phyloP scores from a whole-genome alignment of 169 alveolate genomes.

The Cryptosporidium meleagridis region DNA sequence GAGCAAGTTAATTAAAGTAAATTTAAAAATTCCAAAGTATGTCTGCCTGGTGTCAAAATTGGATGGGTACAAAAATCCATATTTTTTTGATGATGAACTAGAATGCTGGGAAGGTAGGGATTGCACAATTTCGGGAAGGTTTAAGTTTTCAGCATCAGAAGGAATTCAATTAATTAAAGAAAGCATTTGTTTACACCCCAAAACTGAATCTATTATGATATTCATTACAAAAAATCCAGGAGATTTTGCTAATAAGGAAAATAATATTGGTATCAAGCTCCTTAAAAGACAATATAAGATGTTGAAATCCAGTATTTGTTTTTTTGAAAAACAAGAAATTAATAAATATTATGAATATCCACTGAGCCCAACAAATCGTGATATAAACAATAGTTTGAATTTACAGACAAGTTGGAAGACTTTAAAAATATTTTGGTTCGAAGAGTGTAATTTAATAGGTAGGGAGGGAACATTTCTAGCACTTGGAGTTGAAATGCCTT shows the following conservation, averaged over 20 bases:
- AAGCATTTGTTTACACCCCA: conserved; percentile 25
- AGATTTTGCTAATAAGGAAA: background rate
- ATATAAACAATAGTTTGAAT: background rate
- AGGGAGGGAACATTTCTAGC: conserved; percentile 23
- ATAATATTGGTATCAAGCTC: conserved; percentile 18
- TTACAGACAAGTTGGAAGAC: conserved; percentile 7
- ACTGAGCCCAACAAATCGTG: background rate
- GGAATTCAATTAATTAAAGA: conserved; percentile 56
- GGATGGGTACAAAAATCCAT: conserved; percentile 36
- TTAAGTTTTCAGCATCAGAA: conserved; percentile 22
- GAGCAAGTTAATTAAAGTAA: conserved; percentile 2
- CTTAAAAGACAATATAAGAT: conserved; percentile 28
- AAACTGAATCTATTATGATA: conserved; percentile 7
- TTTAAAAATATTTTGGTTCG: conserved; percentile 34
- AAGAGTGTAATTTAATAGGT: conserved; percentile 22
- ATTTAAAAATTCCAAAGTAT: conserved; percentile 17
- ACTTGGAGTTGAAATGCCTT: conserved; percentile 62
- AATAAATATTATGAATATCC: background rate
- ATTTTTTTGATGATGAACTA: conserved; percentile 36
- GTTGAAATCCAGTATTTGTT: conserved; percentile 6
- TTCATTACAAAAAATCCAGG: background rate
- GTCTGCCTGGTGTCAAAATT: conserved; percentile 39
- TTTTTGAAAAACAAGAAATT: background rate
- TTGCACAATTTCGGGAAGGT: conserved; percentile 45
- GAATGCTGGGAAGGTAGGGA: conserved; percentile 74